Evolutionary conservation across 139 green algal species (phyloP), one percentile per base, ranked within the genome.

Genomic region (Tetradesmus obliquus): DNA sequence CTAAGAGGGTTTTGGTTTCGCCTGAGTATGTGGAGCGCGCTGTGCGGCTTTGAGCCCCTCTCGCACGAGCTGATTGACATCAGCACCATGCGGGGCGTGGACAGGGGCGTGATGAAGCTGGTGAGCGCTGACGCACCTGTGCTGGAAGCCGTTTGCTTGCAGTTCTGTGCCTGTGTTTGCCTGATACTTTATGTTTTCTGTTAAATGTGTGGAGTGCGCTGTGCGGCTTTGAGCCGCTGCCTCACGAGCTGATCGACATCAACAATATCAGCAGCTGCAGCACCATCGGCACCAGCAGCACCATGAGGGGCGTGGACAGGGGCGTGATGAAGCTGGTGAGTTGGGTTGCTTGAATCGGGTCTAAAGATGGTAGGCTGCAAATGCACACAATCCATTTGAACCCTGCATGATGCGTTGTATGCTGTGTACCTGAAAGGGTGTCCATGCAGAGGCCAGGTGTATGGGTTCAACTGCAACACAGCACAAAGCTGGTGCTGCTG

Each of bases 211-310:
- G 81, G 81, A 69, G 51, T 19, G 81, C 81, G 6, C 81, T 86
- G 81, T 86, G 81, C 20, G 81, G 81, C 81, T 86, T 86, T 86
- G 81, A 86, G 81, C 53, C 81, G 51, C 51, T 86, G 81, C 81
- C 81, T 24, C 53, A 66, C 22, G 81, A 86, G 81, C n/a, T 86
- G 51, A 32, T 62, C 22, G 81, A 86, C 81, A 69, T 32, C 53
- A 66, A 8, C 55, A 12, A 45, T 8, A n/a, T 86, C 53, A 66
- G n/a, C 2, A 51, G 81, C 7, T 45, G 32, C 32, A 45, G 32
- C 32, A 45, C 32, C 57, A 66, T 66, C 57, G 57, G 57, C 57
- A 66, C 32, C 81, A 69, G 19, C 53, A 66, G 19, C 55, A 12
- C 22, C 19, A n/a, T 86, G 17, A 66, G n/a, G 7, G 81, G 81